Evolutionary conservation across 2,329 filamentous ascomycete species (phyloP).

Genomic region (Alternaria brassicicola): DNA sequence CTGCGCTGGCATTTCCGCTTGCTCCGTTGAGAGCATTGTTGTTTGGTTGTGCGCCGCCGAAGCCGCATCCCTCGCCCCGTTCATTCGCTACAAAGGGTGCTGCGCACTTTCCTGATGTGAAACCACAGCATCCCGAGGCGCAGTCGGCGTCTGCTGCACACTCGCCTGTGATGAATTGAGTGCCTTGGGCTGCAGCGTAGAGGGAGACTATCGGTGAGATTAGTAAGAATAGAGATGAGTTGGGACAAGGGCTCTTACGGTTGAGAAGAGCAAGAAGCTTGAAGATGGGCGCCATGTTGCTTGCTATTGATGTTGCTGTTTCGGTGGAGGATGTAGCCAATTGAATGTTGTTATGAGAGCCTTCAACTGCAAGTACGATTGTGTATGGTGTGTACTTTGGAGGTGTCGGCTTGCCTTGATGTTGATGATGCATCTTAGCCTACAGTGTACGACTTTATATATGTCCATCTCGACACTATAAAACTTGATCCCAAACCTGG

Average conservation of each 20-base stretch:
- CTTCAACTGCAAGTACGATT: slow-evolving; percentile 30
- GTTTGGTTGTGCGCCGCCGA: slow-evolving; percentile 45
- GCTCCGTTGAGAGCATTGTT: slow-evolving; percentile 34
- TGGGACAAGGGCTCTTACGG: slow-evolving; percentile 16
- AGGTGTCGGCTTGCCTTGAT: not conserved
- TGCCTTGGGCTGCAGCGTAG: slow-evolving; percentile 34
- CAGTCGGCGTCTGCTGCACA: slow-evolving; percentile 39
- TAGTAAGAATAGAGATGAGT: not conserved
- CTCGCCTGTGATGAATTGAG: slow-evolving; percentile 39
- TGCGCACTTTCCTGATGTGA: slow-evolving; percentile 43
- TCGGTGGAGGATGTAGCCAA: not conserved
- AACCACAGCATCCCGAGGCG: slow-evolving; percentile 32
- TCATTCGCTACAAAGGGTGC: slow-evolving; percentile 44
- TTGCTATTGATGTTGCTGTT: not conserved
- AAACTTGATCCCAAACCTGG: not conserved
- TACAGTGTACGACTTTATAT: slow-evolving; percentile 22
- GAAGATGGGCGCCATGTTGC: slow-evolving; percentile 36
- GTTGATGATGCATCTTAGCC: slow-evolving; percentile 4
- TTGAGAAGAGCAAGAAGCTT: slow-evolving; percentile 33
- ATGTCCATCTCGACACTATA: not conserved
- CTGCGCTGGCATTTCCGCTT: slow-evolving; percentile 10
- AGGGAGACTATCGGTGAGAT: slow-evolving; percentile 30
- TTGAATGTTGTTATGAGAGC: not conserved
- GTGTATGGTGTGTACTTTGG: not conserved
- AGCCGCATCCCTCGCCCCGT: slow-evolving; percentile 46